Base-by-base conservation (phyloP, 805 yeast species). In the Tetrapisispora arboricola region DNA sequence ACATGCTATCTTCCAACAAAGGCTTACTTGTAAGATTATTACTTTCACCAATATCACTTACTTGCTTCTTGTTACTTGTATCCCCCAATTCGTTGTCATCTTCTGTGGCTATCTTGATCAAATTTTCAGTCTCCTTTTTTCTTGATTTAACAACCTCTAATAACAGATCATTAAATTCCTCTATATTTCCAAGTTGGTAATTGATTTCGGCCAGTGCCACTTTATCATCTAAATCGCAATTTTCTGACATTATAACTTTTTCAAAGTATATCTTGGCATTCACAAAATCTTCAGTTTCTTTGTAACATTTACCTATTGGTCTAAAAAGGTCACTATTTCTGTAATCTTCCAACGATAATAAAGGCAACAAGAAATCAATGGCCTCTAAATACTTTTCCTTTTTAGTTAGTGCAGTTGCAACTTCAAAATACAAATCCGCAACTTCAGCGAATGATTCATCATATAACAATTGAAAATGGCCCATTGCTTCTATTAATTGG, bases 121-220 rank as follows among this genome's bases (percentile, higher is more conserved):
- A 40, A 30, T 55, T 60, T 21, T 47, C 54, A 3, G 49, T 57
- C 36, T 57, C 57, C 17, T 49, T 44, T 24, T 55, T 61, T 39
- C 70, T 62, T 17, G 64, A 61, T n/a, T 67, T 61, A 10, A 61
- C 66, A 0, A 80, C 82, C 45, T 78, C 81, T 17, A 65, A 65
- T 40, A 80, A 63, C 18, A 82, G 58, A 18, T 58, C 52, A 19
- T 72, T 69, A 10, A 86, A 79, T n/a, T 68, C 68, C 10, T 72
- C 78, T 21, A 68, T 65, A 33, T 79, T 78, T 13, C 78, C 81
- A 12, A 78, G 58, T 51, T 78, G 77, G 48, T 80, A 84, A 44
- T 78, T 74, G 1, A 86, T 76, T 61, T 92, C 97, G 0, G 92
- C 94, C 20, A 92, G 65, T 0, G 84, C 80, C 22, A 88, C 69